Evolutionary conservation across 805 yeast genomes (phyloP).

Genomic region (Ogataea corticis): DNA sequence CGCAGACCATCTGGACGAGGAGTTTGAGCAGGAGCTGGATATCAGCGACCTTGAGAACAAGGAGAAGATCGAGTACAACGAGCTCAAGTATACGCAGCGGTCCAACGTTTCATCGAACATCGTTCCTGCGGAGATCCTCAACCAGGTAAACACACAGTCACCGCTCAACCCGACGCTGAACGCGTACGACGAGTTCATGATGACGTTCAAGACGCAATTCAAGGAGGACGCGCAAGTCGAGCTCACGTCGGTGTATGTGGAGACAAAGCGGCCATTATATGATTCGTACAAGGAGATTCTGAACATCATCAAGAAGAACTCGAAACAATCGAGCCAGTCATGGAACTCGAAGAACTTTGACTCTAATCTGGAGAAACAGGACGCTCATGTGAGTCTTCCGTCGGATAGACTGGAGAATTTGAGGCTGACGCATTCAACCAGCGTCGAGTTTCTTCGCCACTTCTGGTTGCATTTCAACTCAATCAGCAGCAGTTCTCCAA

Average conservation of each 20-base stretch:
- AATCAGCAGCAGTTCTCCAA: slow-evolving; percentile 29
- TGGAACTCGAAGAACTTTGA: slow-evolving; percentile 36
- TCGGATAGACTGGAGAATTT: slow-evolving; percentile 44
- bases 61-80: slow-evolving; percentile 51
- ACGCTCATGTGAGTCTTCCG: slow-evolving; percentile 34
- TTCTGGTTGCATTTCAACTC: slow-evolving; percentile 65
- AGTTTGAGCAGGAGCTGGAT: slow-evolving; percentile 46
- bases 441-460: slow-evolving; percentile 73
- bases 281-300: slow-evolving; percentile 47
- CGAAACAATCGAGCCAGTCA: slow-evolving; percentile 52
- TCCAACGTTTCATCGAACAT: slow-evolving; percentile 29
- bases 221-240: slow-evolving; percentile 22
- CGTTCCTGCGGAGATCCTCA: slow-evolving; percentile 25
- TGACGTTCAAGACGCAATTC: slow-evolving; percentile 23
- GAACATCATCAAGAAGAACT: slow-evolving; percentile 49
- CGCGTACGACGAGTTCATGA: slow-evolving; percentile 29
- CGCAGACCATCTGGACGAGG: slow-evolving; percentile 34
- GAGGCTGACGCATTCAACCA: slow-evolving; percentile 65
- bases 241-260: slow-evolving; percentile 25
- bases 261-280: slow-evolving; percentile 37
- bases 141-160: slow-evolving; percentile 24
- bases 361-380: slow-evolving; percentile 21
- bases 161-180: slow-evolving; percentile 29
- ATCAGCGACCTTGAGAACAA: slow-evolving; percentile 53
- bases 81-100: slow-evolving; percentile 38